Conservation (phyloP, 2,329 filamentous ascomycete species). For the Venturia pyrina region DNA sequence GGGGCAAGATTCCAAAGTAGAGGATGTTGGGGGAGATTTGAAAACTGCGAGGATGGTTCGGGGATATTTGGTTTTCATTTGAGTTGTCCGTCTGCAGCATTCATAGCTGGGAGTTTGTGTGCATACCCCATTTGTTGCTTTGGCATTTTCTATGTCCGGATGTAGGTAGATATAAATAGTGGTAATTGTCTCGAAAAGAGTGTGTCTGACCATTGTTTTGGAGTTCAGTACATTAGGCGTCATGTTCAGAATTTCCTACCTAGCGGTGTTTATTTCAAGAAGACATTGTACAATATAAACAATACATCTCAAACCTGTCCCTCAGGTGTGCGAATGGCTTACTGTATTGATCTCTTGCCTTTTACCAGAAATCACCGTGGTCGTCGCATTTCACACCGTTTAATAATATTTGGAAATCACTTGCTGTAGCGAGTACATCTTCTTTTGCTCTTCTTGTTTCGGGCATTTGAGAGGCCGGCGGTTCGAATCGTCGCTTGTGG, state of each 20-base stretch:
- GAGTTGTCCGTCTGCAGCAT: neutral
- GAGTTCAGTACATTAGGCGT: too few relatives aligned
- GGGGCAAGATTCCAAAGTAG: constrained; percentile 12
- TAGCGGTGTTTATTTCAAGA: too few relatives aligned
- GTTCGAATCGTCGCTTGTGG: neutral
- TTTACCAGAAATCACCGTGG: constrained; percentile 74
- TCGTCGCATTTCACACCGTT: constrained; percentile 47
- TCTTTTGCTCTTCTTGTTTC: neutral
- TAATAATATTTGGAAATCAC: constrained; percentile 47
- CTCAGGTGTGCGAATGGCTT: neutral
- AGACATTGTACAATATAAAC: neutral
- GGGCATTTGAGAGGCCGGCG: neutral
- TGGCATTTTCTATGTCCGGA: neutral
- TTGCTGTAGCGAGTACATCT: neutral
- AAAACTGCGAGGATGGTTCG: neutral
- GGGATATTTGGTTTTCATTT: neutral
- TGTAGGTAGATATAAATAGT: neutral
- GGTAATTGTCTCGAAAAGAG: neutral
- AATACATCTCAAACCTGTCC: neutral
- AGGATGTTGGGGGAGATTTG: neutral
- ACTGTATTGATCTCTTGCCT: constrained; percentile 67
- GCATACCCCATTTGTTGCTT: neutral
- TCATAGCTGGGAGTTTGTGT: neutral
- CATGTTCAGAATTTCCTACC: too few relatives aligned
- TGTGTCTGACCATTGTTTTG: neutral